Percentiles rank a stretch among this genome's conserved stretches.
Conservation (phyloP, 1,284 basidiomycete species). For the Tilletiopsis washingtonensis region DNA sequence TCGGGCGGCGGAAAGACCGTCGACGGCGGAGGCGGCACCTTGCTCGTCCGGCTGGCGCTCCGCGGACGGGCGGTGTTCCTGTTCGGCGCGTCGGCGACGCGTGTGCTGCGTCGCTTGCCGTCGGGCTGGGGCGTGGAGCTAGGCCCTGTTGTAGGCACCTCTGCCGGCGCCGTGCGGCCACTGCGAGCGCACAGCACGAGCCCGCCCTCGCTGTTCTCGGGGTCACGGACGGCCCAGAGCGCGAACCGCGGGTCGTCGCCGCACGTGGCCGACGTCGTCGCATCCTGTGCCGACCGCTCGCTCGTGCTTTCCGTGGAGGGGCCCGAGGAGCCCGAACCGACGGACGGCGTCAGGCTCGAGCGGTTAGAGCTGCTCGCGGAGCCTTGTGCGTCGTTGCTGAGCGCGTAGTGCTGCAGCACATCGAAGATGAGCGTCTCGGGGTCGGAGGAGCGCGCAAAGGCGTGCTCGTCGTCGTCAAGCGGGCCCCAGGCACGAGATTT, state of each 20-base stretch:
- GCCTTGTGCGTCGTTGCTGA: background rate
- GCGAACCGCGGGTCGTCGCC: constrained; percentile 38
- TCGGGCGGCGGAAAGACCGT: constrained; percentile 4
- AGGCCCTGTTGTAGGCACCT: too few species aligned
- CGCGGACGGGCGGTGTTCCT: background rate
- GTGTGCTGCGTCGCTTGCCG: background rate
- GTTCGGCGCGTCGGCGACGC: background rate
- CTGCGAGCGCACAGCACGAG: constrained; percentile 16
- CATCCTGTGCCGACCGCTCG: constrained; percentile 11
- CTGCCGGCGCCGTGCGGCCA: constrained; percentile 3
- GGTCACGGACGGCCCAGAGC: constrained; percentile 26
- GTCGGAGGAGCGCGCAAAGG: constrained; percentile 2
- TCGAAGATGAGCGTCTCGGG: constrained; percentile 20
- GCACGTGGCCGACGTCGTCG: constrained; percentile 18
- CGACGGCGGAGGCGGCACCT: background rate
- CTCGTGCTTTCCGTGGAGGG: background rate
- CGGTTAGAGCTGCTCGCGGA: background rate
- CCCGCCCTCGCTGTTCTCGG: constrained; percentile 10
- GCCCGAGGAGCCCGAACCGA: background rate
- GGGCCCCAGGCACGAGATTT: background rate
- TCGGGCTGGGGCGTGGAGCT: background rate
- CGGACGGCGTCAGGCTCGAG: background rate
- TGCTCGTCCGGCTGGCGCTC: constrained; percentile 1
- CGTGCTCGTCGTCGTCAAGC: background rate
- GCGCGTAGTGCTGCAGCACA: constrained; percentile 22